Percentiles rank a stretch among this genome's conserved stretches.
These are phyloP conservation scores for Hapsidospora chrysogenum DNA, from an alignment of 495 filamentous ascomycete species.

Conservation along the genomic window DNA sequence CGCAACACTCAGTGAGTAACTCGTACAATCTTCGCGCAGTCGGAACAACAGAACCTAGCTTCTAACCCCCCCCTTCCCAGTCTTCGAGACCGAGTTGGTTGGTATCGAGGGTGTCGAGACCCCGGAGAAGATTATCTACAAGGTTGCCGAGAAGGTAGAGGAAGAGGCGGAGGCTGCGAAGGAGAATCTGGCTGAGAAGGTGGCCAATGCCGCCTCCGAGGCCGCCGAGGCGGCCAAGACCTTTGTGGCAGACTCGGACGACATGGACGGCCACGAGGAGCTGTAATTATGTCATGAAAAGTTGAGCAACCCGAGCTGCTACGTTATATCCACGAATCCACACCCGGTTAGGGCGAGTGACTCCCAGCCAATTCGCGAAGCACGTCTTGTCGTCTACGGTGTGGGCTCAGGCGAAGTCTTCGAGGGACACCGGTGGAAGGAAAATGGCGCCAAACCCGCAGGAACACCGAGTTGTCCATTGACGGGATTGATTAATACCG, in stretches of 20 bases:
- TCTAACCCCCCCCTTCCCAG: slow-evolving; percentile 13
- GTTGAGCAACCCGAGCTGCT: too few species aligned
- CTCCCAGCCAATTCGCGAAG: too few species aligned
- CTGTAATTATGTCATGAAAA: slow-evolving; percentile 14
- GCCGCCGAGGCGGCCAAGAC: slow-evolving; percentile 28
- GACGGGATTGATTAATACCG: too few species aligned
- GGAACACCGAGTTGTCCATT: too few species aligned
- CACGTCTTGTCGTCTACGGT: too few species aligned
- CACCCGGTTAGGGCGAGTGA: too few species aligned
- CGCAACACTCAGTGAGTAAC: slow-evolving; percentile 45
- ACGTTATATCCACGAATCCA: too few species aligned
- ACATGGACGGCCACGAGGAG: slow-evolving; percentile 35
- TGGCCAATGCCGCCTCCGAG: slow-evolving; percentile 23
- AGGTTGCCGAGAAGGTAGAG: slow-evolving; percentile 29
- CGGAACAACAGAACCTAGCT: neutral
- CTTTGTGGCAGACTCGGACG: slow-evolving; percentile 29
- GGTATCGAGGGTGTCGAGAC: slow-evolving; percentile 64
- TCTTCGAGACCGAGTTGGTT: slow-evolving; percentile 89
- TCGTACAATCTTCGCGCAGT: neutral
- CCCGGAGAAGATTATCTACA: slow-evolving; percentile 30
- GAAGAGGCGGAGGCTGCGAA: slow-evolving; percentile 17
- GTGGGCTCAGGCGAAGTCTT: too few species aligned
- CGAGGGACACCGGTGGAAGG: too few species aligned
- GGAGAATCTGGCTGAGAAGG: slow-evolving; percentile 24
- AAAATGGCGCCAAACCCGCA: too few species aligned